Conservation (phyloP, 257 asterid species). For the Lithospermum erythrorhizon region DNA sequence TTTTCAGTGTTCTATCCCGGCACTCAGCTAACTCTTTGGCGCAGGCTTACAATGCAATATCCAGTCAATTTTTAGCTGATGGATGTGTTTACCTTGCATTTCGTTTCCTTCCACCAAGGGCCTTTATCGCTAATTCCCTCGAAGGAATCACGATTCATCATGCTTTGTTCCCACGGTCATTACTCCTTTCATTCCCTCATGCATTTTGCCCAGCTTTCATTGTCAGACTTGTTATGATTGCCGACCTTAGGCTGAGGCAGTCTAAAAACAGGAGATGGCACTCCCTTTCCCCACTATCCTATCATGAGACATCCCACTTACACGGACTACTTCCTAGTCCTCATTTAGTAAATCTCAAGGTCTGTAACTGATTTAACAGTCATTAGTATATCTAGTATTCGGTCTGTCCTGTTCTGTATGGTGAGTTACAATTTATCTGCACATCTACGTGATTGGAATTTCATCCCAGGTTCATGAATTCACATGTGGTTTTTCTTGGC, state of each 20-base stretch:
- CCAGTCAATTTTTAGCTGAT: constrained; percentile 44
- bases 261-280: constrained; percentile 46
- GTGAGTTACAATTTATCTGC: constrained; percentile 22
- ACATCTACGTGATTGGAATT: constrained; percentile 13
- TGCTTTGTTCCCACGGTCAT: constrained; percentile 47
- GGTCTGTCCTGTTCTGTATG: constrained; percentile 24
- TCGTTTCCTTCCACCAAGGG: constrained; percentile 50
- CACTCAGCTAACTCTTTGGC: constrained; percentile 70
- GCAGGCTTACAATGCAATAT: constrained; percentile 59
- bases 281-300: constrained; percentile 35
- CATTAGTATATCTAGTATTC: constrained; percentile 30
- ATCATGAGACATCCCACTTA: constrained; percentile 54
- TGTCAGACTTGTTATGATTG: constrained; percentile 38
- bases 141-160: constrained; percentile 51
- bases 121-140: constrained; percentile 45
- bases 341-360: constrained; percentile 50
- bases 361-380: constrained; percentile 52
- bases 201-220: constrained; percentile 49
- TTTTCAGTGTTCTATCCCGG: constrained; percentile 42
- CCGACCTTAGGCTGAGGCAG: constrained; percentile 54
- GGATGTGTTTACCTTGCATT: constrained; percentile 50
- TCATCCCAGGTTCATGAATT: constrained; percentile 1
- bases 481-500: neutral
- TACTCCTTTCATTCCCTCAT: constrained; percentile 45
- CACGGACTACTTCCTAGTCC: constrained; percentile 44